Conservation (phyloP, 805 yeast species). For the Debaryomyces prosopidis region DNA sequence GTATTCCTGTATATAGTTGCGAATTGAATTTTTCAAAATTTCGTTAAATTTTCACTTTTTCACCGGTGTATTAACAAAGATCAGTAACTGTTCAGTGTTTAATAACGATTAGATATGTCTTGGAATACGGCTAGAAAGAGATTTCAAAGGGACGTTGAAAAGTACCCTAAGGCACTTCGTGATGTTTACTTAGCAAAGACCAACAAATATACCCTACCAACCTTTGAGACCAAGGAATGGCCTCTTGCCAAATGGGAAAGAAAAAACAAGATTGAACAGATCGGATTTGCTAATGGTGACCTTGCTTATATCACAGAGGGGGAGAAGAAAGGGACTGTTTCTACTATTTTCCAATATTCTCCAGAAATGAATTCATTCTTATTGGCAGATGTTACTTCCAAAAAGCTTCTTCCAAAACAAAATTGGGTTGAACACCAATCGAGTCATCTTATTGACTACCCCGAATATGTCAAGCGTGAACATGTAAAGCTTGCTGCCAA, state of each 20-base stretch:
- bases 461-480: slow-evolving; percentile 57
- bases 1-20: neutral
- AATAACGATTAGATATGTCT: slow-evolving; percentile 22
- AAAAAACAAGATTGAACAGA: slow-evolving; percentile 49
- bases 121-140: slow-evolving; percentile 34
- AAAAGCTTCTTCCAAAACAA: slow-evolving; percentile 66
- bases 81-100: neutral
- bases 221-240: slow-evolving; percentile 25
- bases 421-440: slow-evolving; percentile 73
- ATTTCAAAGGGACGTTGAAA: slow-evolving; percentile 35
- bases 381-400: slow-evolving; percentile 68
- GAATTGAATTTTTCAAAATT: neutral
- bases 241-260: slow-evolving; percentile 26
- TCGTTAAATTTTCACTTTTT: slow-evolving; percentile 1
- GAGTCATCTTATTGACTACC: slow-evolving; percentile 70
- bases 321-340: slow-evolving; percentile 68
- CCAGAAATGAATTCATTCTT: slow-evolving; percentile 61
- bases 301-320: slow-evolving; percentile 74
- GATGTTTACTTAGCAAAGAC: slow-evolving; percentile 20
- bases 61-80: neutral
- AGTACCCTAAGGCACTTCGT: slow-evolving; percentile 31
- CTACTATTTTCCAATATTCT: slow-evolving; percentile 62
- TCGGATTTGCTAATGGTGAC: slow-evolving; percentile 74
- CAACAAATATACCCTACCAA: slow-evolving; percentile 33
- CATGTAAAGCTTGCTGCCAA: slow-evolving; percentile 79